phyloP scores from a whole-genome alignment of 495 filamentous ascomycete species.

The Immersiella caudata region DNA sequence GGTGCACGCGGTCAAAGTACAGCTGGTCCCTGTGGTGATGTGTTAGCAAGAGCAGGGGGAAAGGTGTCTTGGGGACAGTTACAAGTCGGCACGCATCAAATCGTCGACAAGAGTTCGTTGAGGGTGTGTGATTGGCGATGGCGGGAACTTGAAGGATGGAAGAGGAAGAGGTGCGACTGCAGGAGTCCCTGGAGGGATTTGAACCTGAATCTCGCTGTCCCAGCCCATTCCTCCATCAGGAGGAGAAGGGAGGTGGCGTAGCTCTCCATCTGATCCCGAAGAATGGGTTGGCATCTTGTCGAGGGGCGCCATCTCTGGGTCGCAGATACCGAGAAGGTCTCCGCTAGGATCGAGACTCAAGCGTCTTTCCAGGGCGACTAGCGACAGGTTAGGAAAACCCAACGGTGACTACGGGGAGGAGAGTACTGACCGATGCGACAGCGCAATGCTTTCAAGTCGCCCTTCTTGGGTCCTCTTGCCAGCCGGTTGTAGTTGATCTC shows the following conservation, averaged over 20 bases:
- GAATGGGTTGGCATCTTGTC: constrained; percentile 23
- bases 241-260: constrained; percentile 25
- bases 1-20: constrained; percentile 62
- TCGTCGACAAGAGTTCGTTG: constrained; percentile 36
- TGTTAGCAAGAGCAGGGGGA: too few relatives aligned
- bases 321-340: constrained; percentile 22
- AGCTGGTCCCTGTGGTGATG: constrained; percentile 49
- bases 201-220: constrained; percentile 31
- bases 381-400: constrained; percentile 1
- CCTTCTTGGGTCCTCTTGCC: constrained; percentile 56
- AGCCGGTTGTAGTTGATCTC: constrained; percentile 51
- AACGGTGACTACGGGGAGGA: background rate
- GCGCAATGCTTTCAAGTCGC: constrained; percentile 54
- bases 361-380: constrained; percentile 43
- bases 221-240: constrained; percentile 22
- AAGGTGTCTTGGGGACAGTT: background rate
- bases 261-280: constrained; percentile 19
- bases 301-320: constrained; percentile 20
- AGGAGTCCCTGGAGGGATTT: constrained; percentile 29
- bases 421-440: constrained; percentile 49
- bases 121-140: constrained; percentile 33
- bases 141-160: constrained; percentile 38
- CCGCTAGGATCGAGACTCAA: constrained; percentile 38
- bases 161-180: constrained; percentile 22
- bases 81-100: constrained; percentile 52